Conservation (phyloP, 2,329 filamentous ascomycete genomes). For the Tolypocladium capitatum region DNA sequence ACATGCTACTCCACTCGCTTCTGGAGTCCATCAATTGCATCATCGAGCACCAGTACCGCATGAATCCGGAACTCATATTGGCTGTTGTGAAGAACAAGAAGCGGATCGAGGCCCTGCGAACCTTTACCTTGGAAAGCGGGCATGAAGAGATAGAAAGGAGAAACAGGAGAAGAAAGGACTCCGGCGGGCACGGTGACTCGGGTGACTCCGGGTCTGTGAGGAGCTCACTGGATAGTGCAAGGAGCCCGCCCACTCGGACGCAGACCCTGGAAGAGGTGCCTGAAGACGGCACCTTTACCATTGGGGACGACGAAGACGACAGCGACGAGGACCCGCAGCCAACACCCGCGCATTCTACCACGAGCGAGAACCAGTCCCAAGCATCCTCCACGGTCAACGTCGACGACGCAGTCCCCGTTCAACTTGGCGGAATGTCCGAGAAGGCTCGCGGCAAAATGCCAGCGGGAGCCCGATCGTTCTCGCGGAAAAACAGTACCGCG, state of each 20-base stretch:
- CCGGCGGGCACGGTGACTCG: slow-evolving; percentile 33
- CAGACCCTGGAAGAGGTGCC: slow-evolving; percentile 19
- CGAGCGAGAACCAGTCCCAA: slow-evolving; percentile 48
- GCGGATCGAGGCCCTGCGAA: slow-evolving; percentile 70
- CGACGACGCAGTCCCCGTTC: slow-evolving; percentile 70
- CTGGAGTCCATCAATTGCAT: slow-evolving; percentile 84
- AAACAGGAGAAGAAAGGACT: slow-evolving; percentile 56
- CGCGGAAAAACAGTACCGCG: slow-evolving; percentile 77
- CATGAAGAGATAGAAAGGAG: slow-evolving; percentile 81
- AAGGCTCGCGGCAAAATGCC: slow-evolving; percentile 96
- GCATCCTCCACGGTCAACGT: slow-evolving; percentile 54
- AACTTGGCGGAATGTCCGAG: slow-evolving; percentile 87
- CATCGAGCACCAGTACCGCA: slow-evolving; percentile 73
- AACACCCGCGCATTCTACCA: slow-evolving; percentile 49
- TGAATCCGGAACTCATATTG: slow-evolving; percentile 72
- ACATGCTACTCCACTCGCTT: slow-evolving; percentile 64
- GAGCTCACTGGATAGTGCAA: slow-evolving; percentile 54
- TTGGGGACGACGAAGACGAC: slow-evolving; percentile 72
- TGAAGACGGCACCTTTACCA: slow-evolving; percentile 71
- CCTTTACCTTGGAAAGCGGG: slow-evolving; percentile 83
- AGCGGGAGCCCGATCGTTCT: slow-evolving; percentile 68
- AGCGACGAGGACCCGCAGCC: slow-evolving; percentile 38
- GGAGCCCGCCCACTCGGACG: slow-evolving; percentile 38
- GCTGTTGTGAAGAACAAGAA: slow-evolving; percentile 67
- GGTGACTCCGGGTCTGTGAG: slow-evolving; percentile 36